A percentile compares a stretch with the other conserved stretches of the same genome.
Evolutionary conservation across 164 flowering plant species (phyloP).

Genomic region (Annona squamosa): DNA sequence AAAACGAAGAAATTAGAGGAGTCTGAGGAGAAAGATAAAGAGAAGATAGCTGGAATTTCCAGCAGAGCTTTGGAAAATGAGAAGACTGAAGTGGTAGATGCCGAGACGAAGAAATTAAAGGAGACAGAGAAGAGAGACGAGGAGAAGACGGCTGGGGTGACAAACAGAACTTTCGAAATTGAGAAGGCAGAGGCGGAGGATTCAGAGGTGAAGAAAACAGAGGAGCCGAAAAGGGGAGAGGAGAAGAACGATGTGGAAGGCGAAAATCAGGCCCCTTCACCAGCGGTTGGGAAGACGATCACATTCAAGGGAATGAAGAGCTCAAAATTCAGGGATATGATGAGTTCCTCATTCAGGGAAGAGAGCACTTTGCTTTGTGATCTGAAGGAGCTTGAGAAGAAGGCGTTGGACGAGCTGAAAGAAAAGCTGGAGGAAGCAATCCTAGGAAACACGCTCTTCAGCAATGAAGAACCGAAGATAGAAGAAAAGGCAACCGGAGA

Average conservation of each 20-base stretch:
- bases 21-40: neutral
- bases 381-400: constrained; percentile 59
- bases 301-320: too few relatives aligned
- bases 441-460: constrained; percentile 31
- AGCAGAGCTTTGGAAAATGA: constrained; percentile 10
- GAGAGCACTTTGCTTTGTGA: constrained; percentile 55
- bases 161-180: constrained; percentile 1
- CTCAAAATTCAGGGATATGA: constrained; percentile 17
- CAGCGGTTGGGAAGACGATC: too few relatives aligned
- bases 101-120: neutral
- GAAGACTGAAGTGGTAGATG: constrained; percentile 5
- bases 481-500: neutral
- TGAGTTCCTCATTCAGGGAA: constrained; percentile 54
- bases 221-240: neutral
- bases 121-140: neutral
- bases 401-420: constrained; percentile 54
- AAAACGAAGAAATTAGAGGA: constrained; percentile 9
- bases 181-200: constrained; percentile 3
- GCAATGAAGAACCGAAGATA: constrained; percentile 13
- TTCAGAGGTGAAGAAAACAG: neutral
- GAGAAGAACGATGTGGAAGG: constrained; percentile 10
- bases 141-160: constrained; percentile 2
- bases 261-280: too few relatives aligned
- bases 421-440: constrained; percentile 65
- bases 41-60: neutral